Conservation (phyloP, 2,329 filamentous ascomycete genomes). For the Aurifilum marmelostoma region DNA sequence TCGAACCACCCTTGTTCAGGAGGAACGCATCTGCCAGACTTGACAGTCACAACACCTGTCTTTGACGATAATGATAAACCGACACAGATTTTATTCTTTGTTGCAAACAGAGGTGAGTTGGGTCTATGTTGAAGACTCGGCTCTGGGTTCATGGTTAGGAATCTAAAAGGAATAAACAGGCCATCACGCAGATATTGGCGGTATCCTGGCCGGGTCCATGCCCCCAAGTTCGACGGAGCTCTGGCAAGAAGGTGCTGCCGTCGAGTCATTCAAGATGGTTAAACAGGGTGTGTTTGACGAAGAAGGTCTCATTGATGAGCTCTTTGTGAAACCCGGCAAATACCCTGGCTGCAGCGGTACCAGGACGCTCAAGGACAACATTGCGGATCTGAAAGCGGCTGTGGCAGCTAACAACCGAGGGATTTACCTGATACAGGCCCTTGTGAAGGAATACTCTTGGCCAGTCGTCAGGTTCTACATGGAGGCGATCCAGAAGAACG, state of each 20-base stretch:
- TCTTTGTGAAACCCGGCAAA: slow-evolving; percentile 73
- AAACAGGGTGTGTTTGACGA: slow-evolving; percentile 78
- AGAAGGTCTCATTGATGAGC: slow-evolving; percentile 69
- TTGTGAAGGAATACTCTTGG: slow-evolving; percentile 79
- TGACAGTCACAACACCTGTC: slow-evolving; percentile 79
- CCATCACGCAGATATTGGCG: slow-evolving; percentile 84
- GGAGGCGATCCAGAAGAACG: slow-evolving; percentile 79
- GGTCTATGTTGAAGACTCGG: not conserved
- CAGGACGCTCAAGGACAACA: slow-evolving; percentile 77
- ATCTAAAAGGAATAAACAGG: slow-evolving; percentile 61
- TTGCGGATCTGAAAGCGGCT: slow-evolving; percentile 85
- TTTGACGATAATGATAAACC: slow-evolving; percentile 64
- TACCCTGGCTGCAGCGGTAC: slow-evolving; percentile 79
- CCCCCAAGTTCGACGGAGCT: slow-evolving; percentile 71
- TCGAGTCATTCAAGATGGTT: slow-evolving; percentile 72
- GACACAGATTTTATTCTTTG: slow-evolving; percentile 75
- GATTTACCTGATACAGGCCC: slow-evolving; percentile 73
- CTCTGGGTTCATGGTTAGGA: not conserved
- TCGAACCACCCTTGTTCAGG: slow-evolving; percentile 85
- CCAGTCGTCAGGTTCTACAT: slow-evolving; percentile 82
- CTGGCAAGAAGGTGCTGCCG: slow-evolving; percentile 66
- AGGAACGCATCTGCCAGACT: slow-evolving; percentile 81
- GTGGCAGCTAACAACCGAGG: slow-evolving; percentile 86
- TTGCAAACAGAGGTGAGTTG: slow-evolving; percentile 53
- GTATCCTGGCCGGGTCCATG: slow-evolving; percentile 82